Evolutionary conservation across 1,284 basidiomycete species (phyloP), one percentile per base, ranked within the genome.

Genomic region (Veloboletus limbatus): DNA sequence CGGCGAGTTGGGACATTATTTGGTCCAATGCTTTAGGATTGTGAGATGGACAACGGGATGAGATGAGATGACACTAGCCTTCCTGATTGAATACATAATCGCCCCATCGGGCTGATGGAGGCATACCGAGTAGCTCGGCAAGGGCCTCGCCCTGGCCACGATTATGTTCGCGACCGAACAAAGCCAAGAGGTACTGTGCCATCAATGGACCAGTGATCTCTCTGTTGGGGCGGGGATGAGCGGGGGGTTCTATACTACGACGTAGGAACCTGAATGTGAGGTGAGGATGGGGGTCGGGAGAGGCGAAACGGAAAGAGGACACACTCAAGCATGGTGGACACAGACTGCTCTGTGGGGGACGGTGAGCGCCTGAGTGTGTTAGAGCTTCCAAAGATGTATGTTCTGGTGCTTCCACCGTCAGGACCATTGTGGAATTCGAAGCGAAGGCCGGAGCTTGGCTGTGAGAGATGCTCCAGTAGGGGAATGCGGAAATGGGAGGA

Each of bases 1-100:
- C 85, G 78, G 88, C 88, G 33, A 91, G 69, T 52, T 89, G 85
- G 0, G 81, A 78, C 36, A 91, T 79, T 52, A 91, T 84, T 59
- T 86, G 78, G 61, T 91, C 88, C 56, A 91, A 63, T 13, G 85
- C 88, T 88, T 54, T 32, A 31, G 40, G 25, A 40, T 13, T 7
- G 45, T 51, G n/a, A 50, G 52, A 42, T 14, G 48, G 17, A 43
- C 32, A 42, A 40, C 28, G 38, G 27, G 18, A 38, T 17, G 27
- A 51, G 25, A 17, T 14, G 30, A 21, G 14, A 14, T 4, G 17
- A 33, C n/a, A 52, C 64, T 30, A 47, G 79, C 88, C 86, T 75
- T 89, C 85, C 67, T 91, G 87, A 53, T 81, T 86, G 58, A 89
- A 85, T 10, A 87, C 87, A 69, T 90, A 91, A 60, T 91, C 88